A percentile compares a stretch with the other conserved stretches of the same genome.
Evolutionary conservation across 768 basidiomycete species (phyloP).

Genomic region (Pleurotus citrinopileatus): DNA sequence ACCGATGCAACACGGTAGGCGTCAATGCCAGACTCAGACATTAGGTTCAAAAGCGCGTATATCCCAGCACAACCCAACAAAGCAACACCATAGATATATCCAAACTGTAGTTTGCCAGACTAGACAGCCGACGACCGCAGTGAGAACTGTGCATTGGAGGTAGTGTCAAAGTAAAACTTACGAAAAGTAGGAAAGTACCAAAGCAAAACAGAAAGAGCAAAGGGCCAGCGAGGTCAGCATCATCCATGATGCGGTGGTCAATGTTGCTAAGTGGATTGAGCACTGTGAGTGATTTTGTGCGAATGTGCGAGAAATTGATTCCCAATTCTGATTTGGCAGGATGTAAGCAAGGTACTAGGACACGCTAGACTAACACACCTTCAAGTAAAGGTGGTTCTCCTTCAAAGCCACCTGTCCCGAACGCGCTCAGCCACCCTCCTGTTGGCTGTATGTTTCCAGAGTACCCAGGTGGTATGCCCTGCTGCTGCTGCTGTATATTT

Average conservation of each 20-base stretch:
- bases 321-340: slow-evolving; percentile 77
- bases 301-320: slow-evolving; percentile 96
- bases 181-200: slow-evolving; percentile 87
- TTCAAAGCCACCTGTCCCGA: slow-evolving; percentile 93
- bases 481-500: slow-evolving; percentile 41
- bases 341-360: slow-evolving; percentile 1
- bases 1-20: slow-evolving; percentile 95
- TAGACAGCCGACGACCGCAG: slow-evolving; percentile 26
- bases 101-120: slow-evolving; percentile 99
- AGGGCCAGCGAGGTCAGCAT: slow-evolving; percentile 96
- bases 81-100: slow-evolving; percentile 97
- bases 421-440: slow-evolving; percentile 93
- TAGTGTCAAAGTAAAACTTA: slow-evolving; percentile 38
- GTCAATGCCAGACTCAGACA: slow-evolving; percentile 94
- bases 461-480: slow-evolving; percentile 44
- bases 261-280: slow-evolving; percentile 86
- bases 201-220: slow-evolving; percentile 95
- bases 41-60: slow-evolving; percentile 93
- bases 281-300: slow-evolving; percentile 90
- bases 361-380: slow-evolving; percentile 45
- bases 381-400: slow-evolving; percentile 94
- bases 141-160: slow-evolving; percentile 9
- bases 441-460: slow-evolving; percentile 71
- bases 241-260: slow-evolving; percentile 96
- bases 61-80: slow-evolving; percentile 91